phyloP scores from a whole-genome alignment of 2,329 filamentous ascomycete species.

The Aureobasidium leucospermi region DNA sequence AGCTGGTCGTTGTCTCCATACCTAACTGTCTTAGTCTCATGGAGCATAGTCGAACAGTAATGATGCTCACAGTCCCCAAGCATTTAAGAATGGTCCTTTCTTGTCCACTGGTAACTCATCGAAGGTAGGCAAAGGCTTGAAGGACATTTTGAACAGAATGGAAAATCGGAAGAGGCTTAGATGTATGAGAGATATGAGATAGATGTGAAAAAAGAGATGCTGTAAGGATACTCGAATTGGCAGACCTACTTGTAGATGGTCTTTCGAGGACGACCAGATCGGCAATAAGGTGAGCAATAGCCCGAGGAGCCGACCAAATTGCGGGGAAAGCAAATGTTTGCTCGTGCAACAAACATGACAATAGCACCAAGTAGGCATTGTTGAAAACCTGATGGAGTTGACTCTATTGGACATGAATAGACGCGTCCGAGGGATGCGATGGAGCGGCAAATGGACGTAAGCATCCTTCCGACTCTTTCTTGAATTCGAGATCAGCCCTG shows the following conservation, averaged over 20 bases:
- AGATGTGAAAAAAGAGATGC: background rate
- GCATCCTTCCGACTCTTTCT: background rate
- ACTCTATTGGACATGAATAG: background rate
- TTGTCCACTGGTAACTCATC: conserved; percentile 42
- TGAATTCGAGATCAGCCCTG: background rate
- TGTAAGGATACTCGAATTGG: background rate
- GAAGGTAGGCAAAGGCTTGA: conserved; percentile 36
- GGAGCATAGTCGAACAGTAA: background rate
- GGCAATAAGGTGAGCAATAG: background rate
- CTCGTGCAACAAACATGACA: background rate
- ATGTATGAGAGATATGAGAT: background rate
- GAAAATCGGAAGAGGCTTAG: background rate
- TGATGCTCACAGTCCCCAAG: conserved; percentile 29
- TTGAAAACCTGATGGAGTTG: background rate
- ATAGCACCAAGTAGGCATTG: background rate
- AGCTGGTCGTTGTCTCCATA: conserved; percentile 53
- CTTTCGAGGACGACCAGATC: background rate
- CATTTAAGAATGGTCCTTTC: conserved; percentile 39
- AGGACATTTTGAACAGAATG: background rate
- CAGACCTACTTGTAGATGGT: background rate
- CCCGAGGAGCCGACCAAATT: conserved; percentile 4
- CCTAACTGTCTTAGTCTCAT: conserved; percentile 33
- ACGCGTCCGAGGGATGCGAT: background rate
- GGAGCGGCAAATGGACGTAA: background rate
- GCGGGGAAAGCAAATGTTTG: conserved; percentile 10